These are phyloP conservation scores for Catharanthus roseus DNA, from an alignment of 257 asterid species.

Conservation along the genomic window DNA sequence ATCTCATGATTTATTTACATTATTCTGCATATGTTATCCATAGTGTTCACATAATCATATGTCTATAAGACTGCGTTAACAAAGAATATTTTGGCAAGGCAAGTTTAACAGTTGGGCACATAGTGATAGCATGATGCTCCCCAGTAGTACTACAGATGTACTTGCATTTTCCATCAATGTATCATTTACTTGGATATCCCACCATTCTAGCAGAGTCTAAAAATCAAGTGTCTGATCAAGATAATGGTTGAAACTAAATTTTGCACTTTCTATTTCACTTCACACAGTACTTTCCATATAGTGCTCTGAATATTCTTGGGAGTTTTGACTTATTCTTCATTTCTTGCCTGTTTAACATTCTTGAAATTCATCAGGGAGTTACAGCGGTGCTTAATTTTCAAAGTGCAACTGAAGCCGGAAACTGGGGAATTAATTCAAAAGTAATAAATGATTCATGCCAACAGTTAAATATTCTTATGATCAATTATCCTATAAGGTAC, in stretches of 20 bases:
- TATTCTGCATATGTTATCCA: not conserved
- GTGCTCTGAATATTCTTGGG: not conserved
- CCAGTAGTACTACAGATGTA: not conserved
- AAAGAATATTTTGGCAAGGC: not conserved
- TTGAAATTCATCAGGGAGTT: slow-evolving; percentile 67
- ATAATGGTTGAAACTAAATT: not conserved
- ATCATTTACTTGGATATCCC: not conserved
- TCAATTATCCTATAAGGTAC: slow-evolving; percentile 92
- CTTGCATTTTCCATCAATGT: not conserved
- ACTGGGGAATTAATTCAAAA: slow-evolving; percentile 80
- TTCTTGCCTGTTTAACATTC: slow-evolving; percentile 25
- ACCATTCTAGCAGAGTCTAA: not conserved
- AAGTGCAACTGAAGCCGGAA: slow-evolving; percentile 73
- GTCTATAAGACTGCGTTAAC: not conserved
- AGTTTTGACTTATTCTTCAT: not conserved
- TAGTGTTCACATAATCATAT: not conserved
- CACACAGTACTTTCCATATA: not conserved
- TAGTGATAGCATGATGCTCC: not conserved
- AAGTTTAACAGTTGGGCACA: not conserved
- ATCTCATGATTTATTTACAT: not conserved
- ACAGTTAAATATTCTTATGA: slow-evolving; percentile 66
- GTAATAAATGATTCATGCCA: slow-evolving; percentile 74
- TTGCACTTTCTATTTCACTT: too few species aligned
- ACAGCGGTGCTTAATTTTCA: slow-evolving; percentile 93
- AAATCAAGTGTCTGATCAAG: not conserved